Base-by-base conservation (phyloP, 208 protist genomes). In the Wallacemonas rigidus region DNA sequence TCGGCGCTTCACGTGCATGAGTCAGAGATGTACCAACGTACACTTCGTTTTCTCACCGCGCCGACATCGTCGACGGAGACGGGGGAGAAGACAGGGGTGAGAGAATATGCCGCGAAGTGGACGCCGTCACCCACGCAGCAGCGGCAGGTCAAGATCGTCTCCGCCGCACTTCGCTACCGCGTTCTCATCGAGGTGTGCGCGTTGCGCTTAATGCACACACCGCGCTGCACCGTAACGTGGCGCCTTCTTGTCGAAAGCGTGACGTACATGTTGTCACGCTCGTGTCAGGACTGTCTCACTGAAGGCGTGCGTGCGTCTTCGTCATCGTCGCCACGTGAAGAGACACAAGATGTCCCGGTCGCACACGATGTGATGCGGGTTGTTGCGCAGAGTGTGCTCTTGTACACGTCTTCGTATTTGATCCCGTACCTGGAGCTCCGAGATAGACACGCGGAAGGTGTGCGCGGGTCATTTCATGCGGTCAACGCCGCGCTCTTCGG, bases 141-240 rank as follows among this genome's bases (percentile, higher is more conserved):
- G 1, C 61, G 60, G 64, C 75, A 47, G 60, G 12, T 11, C 53
- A 74, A 12, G 43, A 0, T 62, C 0, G 56, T 71, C 26, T 76
- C 69, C 14, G 76, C 79, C 1, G 81, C 78, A 40, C 61, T 85
- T 12, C 71, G 84, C n/a, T 80, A 74, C 9, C 87, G 86, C 67
- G 69, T 89, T 44, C 15, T 93, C 17, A 39, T 83, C 0, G 78
- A 90, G 56, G 63, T 89, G 15, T 78, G 73, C 48, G 74, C 80
- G n/a, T 60, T 75, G 9, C 81, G 82, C 7, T 76, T 93, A 35
- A 53, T 67, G 41, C 58, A 67, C 17, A 68, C 75, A 17, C 84
- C 87, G 40, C 87, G 87, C 35, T 90, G 87, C 58, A 51, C 83
- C 40, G 76, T 80, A 54, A 85, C 76, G 39, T 93, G 88, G 88